A percentile compares a stretch with the other conserved stretches of the same genome.
Evolutionary conservation across 768 basidiomycete genomes (phyloP).

Genomic region (Tylopilus balloui): DNA sequence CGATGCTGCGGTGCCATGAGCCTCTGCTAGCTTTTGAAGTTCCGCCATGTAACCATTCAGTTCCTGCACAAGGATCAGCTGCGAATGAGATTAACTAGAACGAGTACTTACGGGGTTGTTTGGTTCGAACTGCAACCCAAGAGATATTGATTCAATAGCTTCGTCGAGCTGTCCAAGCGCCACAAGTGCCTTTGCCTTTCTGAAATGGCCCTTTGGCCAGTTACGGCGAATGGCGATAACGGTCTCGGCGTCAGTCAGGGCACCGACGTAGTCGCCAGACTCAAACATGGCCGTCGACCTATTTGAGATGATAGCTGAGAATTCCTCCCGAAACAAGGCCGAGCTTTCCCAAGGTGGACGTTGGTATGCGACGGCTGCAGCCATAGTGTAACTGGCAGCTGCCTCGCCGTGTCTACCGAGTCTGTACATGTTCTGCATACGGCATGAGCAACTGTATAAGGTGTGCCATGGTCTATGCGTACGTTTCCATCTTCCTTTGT

Average conservation of each 20-base stretch:
- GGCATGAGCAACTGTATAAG: constrained; percentile 8
- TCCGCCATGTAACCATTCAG: constrained; percentile 32
- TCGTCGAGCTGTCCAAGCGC: constrained; percentile 66
- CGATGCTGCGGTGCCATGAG: constrained; percentile 3
- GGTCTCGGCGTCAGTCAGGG: constrained; percentile 86
- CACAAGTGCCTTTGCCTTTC: constrained; percentile 85
- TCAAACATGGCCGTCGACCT: constrained; percentile 85
- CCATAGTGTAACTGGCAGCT: constrained; percentile 73
- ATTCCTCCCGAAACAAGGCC: constrained; percentile 80
- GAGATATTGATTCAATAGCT: constrained; percentile 73
- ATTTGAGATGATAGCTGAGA: constrained; percentile 87
- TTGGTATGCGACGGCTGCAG: constrained; percentile 70
- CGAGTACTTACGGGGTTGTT: constrained; percentile 45
- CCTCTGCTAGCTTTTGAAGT: constrained; percentile 23
- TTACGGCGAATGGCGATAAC: constrained; percentile 79
- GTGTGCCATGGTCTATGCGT: constrained; percentile 32
- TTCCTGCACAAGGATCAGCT: constrained; percentile 23
- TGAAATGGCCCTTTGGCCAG: constrained; percentile 96
- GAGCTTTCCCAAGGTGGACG: constrained; percentile 90
- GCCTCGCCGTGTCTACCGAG: constrained; percentile 62
- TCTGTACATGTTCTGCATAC: constrained; percentile 71
- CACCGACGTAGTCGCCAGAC: constrained; percentile 66
- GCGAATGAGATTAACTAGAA: not conserved
- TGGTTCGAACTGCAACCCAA: constrained; percentile 85
- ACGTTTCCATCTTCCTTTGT: constrained; percentile 97